These are phyloP conservation scores for Phytopythium boreale DNA, from an alignment of 352 stramenopile species.

Conservation along the genomic window DNA sequence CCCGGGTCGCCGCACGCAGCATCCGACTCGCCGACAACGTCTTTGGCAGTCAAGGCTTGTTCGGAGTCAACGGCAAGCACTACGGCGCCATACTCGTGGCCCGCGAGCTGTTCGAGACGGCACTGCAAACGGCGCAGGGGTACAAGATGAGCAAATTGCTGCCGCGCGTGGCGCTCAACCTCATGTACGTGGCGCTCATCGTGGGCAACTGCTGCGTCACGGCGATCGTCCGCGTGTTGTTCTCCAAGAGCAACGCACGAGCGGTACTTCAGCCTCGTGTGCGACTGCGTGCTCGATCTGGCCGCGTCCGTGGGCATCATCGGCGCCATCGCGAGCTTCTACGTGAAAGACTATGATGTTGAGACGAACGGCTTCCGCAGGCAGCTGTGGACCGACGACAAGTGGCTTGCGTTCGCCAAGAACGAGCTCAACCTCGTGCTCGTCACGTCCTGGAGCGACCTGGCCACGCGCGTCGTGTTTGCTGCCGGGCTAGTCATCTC, in stretches of 20 bases:
- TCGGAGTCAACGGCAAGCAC: neutral
- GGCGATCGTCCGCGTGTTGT: slow-evolving; percentile 13
- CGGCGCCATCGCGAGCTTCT: slow-evolving; percentile 10
- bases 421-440: slow-evolving; percentile 24
- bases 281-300: slow-evolving; percentile 21
- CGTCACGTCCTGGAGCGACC: slow-evolving; percentile 22
- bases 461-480: slow-evolving; percentile 15
- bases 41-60: slow-evolving; percentile 15
- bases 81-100: neutral
- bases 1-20: neutral
- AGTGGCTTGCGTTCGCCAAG: slow-evolving; percentile 27
- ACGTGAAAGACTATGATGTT: slow-evolving; percentile 11
- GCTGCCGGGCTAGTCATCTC: slow-evolving; percentile 16
- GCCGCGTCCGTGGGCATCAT: slow-evolving; percentile 13
- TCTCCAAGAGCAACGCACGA: neutral
- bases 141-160: slow-evolving; percentile 4
- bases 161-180: neutral
- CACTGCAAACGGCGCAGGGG: neutral
- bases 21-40: neutral
- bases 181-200: neutral
- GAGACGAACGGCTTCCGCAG: slow-evolving; percentile 9
- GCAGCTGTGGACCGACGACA: slow-evolving; percentile 20
- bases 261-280: slow-evolving; percentile 18
- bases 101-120: slow-evolving; percentile 4
- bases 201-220: slow-evolving; percentile 4